A percentile compares a stretch with the other conserved stretches of the same genome.
Conservation (phyloP, 73 alveolate species). For the Blepharisma japonicum region DNA sequence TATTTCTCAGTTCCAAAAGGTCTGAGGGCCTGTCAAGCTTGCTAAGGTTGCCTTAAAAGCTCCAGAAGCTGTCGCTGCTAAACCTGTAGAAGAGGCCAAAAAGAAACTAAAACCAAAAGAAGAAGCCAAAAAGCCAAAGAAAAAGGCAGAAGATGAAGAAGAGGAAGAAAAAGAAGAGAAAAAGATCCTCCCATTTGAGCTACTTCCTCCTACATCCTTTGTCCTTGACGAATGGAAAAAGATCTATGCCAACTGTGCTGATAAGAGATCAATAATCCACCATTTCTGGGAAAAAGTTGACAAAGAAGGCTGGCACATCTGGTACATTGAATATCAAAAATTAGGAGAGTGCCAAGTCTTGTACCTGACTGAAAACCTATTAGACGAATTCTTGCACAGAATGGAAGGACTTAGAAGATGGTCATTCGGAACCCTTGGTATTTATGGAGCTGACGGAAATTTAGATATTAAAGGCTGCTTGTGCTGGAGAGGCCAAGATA, state of each 20-base stretch:
- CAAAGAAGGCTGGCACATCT: conserved; percentile 74
- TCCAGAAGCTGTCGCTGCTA: neutral
- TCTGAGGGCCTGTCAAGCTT: conserved; percentile 63
- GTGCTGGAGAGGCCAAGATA: conserved; percentile 90
- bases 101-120: conserved; percentile 40
- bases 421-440: conserved; percentile 77
- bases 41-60: conserved; percentile 50
- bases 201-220: conserved; percentile 70
- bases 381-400: conserved; percentile 90
- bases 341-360: conserved; percentile 85
- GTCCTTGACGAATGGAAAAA: conserved; percentile 82
- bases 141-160: conserved; percentile 46
- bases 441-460: conserved; percentile 88
- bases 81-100: neutral
- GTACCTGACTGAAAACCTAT: conserved; percentile 65
- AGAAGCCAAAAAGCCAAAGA: conserved; percentile 42
- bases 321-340: conserved; percentile 85
- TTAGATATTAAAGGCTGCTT: conserved; percentile 90
- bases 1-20: conserved; percentile 58
- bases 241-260: conserved; percentile 65
- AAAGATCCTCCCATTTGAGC: conserved; percentile 43
- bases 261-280: conserved; percentile 70
- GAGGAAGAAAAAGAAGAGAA: conserved; percentile 53
- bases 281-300: conserved; percentile 68
- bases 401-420: conserved; percentile 73